phyloP scores from a whole-genome alignment of 805 yeast species.

The Cyberlindnera mississippiensis region DNA sequence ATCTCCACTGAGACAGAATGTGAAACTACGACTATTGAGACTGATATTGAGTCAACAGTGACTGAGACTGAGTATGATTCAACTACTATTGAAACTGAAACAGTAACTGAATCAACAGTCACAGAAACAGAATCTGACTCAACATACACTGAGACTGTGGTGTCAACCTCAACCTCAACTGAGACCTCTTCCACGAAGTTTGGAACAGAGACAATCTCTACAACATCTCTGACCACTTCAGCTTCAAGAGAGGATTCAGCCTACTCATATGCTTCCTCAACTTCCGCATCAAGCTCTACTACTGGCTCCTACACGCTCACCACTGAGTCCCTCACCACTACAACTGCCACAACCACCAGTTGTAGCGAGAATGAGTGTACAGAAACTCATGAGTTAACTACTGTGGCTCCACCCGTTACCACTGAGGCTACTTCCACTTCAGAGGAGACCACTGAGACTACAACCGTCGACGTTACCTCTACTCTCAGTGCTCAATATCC shows the following conservation, averaged over 20 bases:
- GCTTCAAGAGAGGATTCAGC: background rate
- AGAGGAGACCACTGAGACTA: background rate
- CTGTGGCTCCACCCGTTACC: background rate
- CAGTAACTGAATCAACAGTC: background rate
- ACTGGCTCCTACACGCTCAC: background rate
- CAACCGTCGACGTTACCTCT: background rate
- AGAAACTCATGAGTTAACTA: background rate
- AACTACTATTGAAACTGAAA: constrained; percentile 5
- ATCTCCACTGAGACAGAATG: background rate
- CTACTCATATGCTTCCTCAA: background rate
- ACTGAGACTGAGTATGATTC: constrained; percentile 1
- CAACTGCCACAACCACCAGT: constrained; percentile 1
- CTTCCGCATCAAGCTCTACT: background rate
- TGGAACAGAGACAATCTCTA: too few species aligned
- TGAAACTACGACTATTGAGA: background rate
- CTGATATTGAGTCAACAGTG: background rate
- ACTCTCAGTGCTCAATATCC: background rate
- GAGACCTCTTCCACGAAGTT: too few species aligned
- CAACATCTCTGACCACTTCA: background rate
- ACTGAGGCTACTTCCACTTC: background rate
- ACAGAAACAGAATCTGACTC: background rate
- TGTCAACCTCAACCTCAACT: background rate
- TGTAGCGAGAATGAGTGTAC: background rate
- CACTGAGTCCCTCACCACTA: background rate
- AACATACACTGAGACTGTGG: background rate